phyloP scores from a whole-genome alignment of 306 rosid species.

The Biancaea sappan region DNA sequence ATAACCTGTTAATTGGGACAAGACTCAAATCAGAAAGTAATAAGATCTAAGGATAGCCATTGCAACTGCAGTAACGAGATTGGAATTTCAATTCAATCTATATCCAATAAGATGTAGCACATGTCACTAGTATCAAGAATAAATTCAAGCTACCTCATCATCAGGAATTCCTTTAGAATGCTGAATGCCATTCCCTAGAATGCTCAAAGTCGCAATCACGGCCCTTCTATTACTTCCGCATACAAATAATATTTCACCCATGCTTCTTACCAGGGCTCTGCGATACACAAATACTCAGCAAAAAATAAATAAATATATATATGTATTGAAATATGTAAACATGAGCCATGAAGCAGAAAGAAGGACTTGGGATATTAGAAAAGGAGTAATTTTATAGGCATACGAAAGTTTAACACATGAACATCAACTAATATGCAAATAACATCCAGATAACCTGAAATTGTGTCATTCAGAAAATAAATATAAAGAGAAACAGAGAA shows the following conservation, averaged over 20 bases:
- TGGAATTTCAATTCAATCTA: conserved; percentile 33
- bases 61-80: conserved; percentile 24
- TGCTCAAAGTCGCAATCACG: conserved; percentile 75
- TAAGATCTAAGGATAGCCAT: conserved; percentile 6
- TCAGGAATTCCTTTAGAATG: conserved; percentile 51
- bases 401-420: background rate
- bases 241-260: conserved; percentile 83
- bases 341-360: conserved; percentile 11
- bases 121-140: conserved; percentile 20
- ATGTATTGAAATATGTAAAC: conserved; percentile 11
- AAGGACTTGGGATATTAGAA: background rate
- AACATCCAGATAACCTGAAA: conserved; percentile 4
- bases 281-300: conserved; percentile 30
- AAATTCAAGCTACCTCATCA: conserved; percentile 62
- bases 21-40: conserved; percentile 26
- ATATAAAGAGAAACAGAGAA: background rate
- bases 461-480: conserved; percentile 5
- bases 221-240: conserved; percentile 79
- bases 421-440: conserved; percentile 26
- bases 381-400: background rate
- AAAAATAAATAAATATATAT: conserved; percentile 31
- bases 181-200: conserved; percentile 45
- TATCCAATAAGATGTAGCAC: conserved; percentile 22
- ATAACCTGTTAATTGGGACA: conserved; percentile 50
- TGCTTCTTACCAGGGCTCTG: conserved; percentile 88